phyloP scores from a whole-genome alignment of 2,329 filamentous ascomycete genomes.

The Mycocentrospora acerina region DNA sequence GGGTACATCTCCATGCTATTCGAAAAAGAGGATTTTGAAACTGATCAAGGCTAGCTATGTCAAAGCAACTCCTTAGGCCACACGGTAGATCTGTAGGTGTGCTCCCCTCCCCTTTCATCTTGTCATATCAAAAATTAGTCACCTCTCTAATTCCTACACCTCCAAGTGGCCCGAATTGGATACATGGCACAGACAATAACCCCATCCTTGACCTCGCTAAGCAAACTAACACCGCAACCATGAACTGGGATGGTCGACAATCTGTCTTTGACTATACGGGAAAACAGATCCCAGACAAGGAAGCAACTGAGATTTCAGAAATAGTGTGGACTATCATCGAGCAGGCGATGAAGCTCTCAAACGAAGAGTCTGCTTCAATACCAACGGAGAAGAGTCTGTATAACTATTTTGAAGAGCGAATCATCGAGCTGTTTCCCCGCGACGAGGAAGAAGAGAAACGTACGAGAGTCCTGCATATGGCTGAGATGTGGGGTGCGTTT shows the following conservation, averaged over 20 bases:
- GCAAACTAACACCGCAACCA: constrained; percentile 57
- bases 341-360: constrained; percentile 67
- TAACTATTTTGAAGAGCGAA: constrained; percentile 57
- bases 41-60: constrained; percentile 43
- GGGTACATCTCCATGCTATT: constrained; percentile 46
- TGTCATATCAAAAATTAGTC: constrained; percentile 1
- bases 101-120: constrained; percentile 1
- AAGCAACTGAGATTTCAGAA: constrained; percentile 45
- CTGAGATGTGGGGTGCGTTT: constrained; percentile 70
- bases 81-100: constrained; percentile 58
- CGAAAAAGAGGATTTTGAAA: constrained; percentile 7
- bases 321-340: constrained; percentile 69
- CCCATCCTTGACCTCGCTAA: constrained; percentile 68
- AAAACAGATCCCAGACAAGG: constrained; percentile 47
- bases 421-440: constrained; percentile 46
- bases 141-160: constrained; percentile 3
- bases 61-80: constrained; percentile 53
- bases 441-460: constrained; percentile 48
- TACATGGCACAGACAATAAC: constrained; percentile 71
- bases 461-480: constrained; percentile 54
- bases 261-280: constrained; percentile 62
- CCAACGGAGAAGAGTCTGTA: constrained; percentile 55
- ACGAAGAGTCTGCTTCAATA: constrained; percentile 57
- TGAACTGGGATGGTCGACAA: constrained; percentile 57
- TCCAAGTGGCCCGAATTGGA: constrained; percentile 73